phyloP scores from a whole-genome alignment of 345 rosid species.

The Lumnitzera racemosa region DNA sequence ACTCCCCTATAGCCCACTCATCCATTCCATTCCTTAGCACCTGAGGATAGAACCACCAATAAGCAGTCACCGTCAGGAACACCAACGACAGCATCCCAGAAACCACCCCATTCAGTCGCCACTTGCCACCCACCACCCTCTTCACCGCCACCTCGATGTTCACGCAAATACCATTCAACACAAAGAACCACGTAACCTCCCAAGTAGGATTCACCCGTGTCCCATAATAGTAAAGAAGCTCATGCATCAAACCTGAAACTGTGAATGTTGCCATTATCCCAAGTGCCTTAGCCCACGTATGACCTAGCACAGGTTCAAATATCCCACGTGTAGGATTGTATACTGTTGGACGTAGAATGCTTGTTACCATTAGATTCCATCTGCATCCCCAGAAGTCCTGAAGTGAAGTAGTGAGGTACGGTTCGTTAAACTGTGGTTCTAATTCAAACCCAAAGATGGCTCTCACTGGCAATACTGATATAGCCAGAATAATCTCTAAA shows the following conservation, averaged over 20 bases:
- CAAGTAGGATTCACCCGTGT: slow-evolving; percentile 51
- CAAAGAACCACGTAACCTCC: slow-evolving; percentile 66
- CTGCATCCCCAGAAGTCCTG: slow-evolving; percentile 84
- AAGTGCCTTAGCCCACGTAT: slow-evolving; percentile 14
- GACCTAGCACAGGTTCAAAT: slow-evolving; percentile 11
- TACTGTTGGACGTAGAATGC: slow-evolving; percentile 41
- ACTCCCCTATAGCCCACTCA: slow-evolving; percentile 28
- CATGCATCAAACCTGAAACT: slow-evolving; percentile 67
- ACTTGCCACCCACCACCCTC: slow-evolving; percentile 16
- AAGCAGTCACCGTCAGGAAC: slow-evolving; percentile 32
- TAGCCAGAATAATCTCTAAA: slow-evolving; percentile 28
- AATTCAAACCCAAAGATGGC: slow-evolving; percentile 38
- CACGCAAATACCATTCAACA: slow-evolving; percentile 45
- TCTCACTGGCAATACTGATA: slow-evolving; percentile 25
- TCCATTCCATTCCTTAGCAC: slow-evolving; percentile 27
- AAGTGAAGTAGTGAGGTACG: slow-evolving; percentile 52
- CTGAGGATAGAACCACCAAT: slow-evolving; percentile 49
- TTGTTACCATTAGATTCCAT: slow-evolving; percentile 65
- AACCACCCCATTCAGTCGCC: slow-evolving; percentile 18
- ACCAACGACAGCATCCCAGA: slow-evolving; percentile 26
- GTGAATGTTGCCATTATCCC: slow-evolving; percentile 39
- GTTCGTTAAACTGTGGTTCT: slow-evolving; percentile 61
- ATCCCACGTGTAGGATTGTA: slow-evolving; percentile 34
- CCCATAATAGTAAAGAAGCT: slow-evolving; percentile 35
- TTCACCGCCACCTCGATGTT: slow-evolving; percentile 37